Conservation (phyloP, 768 basidiomycete genomes). For the Rhizopogon rudus region DNA sequence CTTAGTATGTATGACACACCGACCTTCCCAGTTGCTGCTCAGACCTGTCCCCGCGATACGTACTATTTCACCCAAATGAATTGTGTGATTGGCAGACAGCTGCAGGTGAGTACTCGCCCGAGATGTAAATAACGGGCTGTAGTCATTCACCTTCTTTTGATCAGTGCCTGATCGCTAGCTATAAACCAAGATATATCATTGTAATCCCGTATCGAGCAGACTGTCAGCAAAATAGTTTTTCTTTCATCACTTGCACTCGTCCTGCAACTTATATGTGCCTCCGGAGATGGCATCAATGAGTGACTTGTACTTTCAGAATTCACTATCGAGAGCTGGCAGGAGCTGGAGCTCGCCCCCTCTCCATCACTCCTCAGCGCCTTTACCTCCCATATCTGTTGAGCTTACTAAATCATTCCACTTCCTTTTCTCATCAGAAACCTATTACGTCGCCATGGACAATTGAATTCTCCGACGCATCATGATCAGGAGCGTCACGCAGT, state of each 20-base stretch:
- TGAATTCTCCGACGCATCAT: background rate
- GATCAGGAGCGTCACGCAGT: background rate
- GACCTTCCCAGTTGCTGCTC: background rate
- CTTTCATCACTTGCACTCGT: background rate
- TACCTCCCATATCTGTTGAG: background rate
- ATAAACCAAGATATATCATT: background rate
- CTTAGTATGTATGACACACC: background rate
- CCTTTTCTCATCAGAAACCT: background rate
- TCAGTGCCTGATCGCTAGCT: background rate
- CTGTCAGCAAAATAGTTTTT: background rate
- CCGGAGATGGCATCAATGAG: too few species aligned
- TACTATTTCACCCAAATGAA: background rate
- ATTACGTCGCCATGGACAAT: background rate
- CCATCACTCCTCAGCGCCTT: background rate
- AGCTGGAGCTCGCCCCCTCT: background rate
- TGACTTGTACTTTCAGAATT: too few species aligned
- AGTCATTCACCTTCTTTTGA: background rate
- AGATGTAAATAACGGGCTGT: too few species aligned
- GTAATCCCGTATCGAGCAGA: background rate
- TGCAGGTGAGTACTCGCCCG: too few species aligned
- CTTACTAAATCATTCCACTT: background rate
- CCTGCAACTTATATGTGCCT: background rate
- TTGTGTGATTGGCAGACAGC: background rate
- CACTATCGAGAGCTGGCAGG: background rate
- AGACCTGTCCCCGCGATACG: background rate